These are phyloP conservation scores for Jaminaea rosea DNA, from an alignment of 1,284 basidiomycete species.

Conservation along the genomic window DNA sequence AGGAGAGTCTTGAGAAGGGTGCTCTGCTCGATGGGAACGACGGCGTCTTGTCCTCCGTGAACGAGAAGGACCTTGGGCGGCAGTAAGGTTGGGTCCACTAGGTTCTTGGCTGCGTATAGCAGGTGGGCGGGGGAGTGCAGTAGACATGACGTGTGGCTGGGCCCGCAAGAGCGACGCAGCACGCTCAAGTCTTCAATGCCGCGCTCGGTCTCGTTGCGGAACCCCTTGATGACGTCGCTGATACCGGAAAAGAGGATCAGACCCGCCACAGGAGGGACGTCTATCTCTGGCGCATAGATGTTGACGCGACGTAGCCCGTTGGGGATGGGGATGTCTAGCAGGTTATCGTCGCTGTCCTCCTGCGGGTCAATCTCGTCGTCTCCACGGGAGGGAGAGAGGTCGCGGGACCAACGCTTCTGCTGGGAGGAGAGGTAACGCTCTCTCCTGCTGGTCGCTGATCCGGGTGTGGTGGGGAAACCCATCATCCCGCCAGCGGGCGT, in stretches of 20 bases:
- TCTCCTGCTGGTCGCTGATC: constrained; percentile 14
- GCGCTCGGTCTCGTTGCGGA: constrained; percentile 40
- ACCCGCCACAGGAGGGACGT: constrained; percentile 44
- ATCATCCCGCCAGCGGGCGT: background rate
- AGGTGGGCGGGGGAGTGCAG: constrained; percentile 49
- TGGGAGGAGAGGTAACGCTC: constrained; percentile 13
- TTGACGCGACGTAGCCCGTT: constrained; percentile 43
- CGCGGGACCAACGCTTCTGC: constrained; percentile 13
- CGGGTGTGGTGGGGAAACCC: background rate
- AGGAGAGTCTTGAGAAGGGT: constrained; percentile 48
- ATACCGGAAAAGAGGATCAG: constrained; percentile 48
- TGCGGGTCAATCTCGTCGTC: background rate
- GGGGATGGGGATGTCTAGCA: constrained; percentile 3
- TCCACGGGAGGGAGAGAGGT: too few species aligned
- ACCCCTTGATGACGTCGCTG: constrained; percentile 49
- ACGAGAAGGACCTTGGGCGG: constrained; percentile 47
- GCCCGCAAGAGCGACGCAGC: constrained; percentile 46
- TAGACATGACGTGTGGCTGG: constrained; percentile 47
- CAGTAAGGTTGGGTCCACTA: constrained; percentile 44
- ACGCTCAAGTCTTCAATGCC: constrained; percentile 48
- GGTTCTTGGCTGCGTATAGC: constrained; percentile 47
- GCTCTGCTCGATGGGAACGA: constrained; percentile 47
- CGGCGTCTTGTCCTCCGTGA: constrained; percentile 47
- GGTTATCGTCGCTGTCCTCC: background rate
- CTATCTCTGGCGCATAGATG: constrained; percentile 46